These are phyloP conservation scores for Diaporthe sp. DNA, from an alignment of 2,329 filamentous ascomycete species.

Conservation along the genomic window DNA sequence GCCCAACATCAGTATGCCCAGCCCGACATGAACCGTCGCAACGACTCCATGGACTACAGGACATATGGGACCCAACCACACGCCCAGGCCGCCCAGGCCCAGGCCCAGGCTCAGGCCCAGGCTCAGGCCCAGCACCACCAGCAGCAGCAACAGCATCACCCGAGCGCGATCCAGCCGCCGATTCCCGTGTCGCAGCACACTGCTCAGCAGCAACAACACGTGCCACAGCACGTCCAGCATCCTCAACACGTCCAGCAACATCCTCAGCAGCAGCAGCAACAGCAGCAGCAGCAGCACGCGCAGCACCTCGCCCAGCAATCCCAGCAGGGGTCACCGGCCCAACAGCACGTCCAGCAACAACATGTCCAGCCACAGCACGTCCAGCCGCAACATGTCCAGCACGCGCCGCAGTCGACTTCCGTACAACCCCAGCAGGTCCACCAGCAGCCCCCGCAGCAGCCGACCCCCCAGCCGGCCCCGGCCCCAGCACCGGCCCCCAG, in stretches of 20 bases:
- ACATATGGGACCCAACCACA: slow-evolving; percentile 41
- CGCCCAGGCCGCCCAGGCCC: slow-evolving; percentile 34
- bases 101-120: slow-evolving; percentile 23
- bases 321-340: slow-evolving; percentile 42
- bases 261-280: slow-evolving; percentile 47
- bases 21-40: slow-evolving; percentile 59
- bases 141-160: slow-evolving; percentile 44
- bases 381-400: slow-evolving; percentile 52
- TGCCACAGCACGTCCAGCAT: slow-evolving; percentile 36
- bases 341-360: slow-evolving; percentile 49
- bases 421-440: slow-evolving; percentile 42
- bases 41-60: slow-evolving; percentile 47
- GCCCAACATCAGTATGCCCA: slow-evolving; percentile 62
- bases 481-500: slow-evolving; percentile 47
- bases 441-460: slow-evolving; percentile 48
- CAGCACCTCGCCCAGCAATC: slow-evolving; percentile 47
- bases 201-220: slow-evolving; percentile 39
- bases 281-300: slow-evolving; percentile 48
- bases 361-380: slow-evolving; percentile 53
- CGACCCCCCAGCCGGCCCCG: slow-evolving; percentile 46
- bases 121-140: slow-evolving; percentile 45
- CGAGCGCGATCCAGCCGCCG: slow-evolving; percentile 40
- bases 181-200: slow-evolving; percentile 41
- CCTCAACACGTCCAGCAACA: slow-evolving; percentile 43
- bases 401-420: slow-evolving; percentile 44